A percentile compares a stretch with the other conserved stretches of the same genome.
phyloP scores from a whole-genome alignment of 2,329 filamentous ascomycete species.

The Calonectria multiphialidica region DNA sequence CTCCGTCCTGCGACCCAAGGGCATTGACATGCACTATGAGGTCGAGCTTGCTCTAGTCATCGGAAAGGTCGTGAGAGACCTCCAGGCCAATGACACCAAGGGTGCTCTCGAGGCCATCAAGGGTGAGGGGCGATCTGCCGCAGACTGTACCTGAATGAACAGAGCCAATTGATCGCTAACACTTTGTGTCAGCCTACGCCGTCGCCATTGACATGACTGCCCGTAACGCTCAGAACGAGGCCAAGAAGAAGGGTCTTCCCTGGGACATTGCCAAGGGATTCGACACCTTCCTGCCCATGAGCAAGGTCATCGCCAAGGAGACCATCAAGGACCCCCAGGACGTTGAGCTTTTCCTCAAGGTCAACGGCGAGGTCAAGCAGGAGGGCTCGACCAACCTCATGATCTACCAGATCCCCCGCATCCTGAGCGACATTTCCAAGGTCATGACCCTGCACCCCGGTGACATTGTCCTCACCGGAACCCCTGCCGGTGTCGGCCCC shows the following conservation, averaged over 20 bases:
- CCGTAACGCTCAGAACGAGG: slow-evolving; percentile 94
- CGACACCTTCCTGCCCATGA: slow-evolving; percentile 95
- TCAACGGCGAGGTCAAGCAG: slow-evolving; percentile 85
- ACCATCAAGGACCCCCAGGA: slow-evolving; percentile 89
- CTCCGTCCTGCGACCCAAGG: slow-evolving; percentile 83
- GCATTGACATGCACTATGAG: slow-evolving; percentile 92
- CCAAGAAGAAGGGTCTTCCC: slow-evolving; percentile 93
- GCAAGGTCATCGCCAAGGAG: slow-evolving; percentile 82
- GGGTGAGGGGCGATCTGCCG: slow-evolving; percentile 60
- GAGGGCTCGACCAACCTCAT: slow-evolving; percentile 92
- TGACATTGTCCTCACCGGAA: slow-evolving; percentile 96
- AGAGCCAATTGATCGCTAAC: slow-evolving; percentile 14
- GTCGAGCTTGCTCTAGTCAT: slow-evolving; percentile 93
- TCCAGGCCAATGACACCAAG: slow-evolving; percentile 79
- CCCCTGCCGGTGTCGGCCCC: slow-evolving; percentile 92
- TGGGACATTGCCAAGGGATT: slow-evolving; percentile 98
- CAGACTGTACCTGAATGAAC: background rate
- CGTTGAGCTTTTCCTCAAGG: slow-evolving; percentile 85
- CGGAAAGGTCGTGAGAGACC: slow-evolving; percentile 82
- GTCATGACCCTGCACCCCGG: slow-evolving; percentile 95
- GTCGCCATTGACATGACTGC: slow-evolving; percentile 98
- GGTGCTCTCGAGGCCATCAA: slow-evolving; percentile 86
- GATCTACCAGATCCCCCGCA: slow-evolving; percentile 90
- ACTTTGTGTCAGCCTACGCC: slow-evolving; percentile 74
- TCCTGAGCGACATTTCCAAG: slow-evolving; percentile 90